Evolutionary conservation across 768 basidiomycete genomes (phyloP).

Genomic region (Hypholoma fasciculare): DNA sequence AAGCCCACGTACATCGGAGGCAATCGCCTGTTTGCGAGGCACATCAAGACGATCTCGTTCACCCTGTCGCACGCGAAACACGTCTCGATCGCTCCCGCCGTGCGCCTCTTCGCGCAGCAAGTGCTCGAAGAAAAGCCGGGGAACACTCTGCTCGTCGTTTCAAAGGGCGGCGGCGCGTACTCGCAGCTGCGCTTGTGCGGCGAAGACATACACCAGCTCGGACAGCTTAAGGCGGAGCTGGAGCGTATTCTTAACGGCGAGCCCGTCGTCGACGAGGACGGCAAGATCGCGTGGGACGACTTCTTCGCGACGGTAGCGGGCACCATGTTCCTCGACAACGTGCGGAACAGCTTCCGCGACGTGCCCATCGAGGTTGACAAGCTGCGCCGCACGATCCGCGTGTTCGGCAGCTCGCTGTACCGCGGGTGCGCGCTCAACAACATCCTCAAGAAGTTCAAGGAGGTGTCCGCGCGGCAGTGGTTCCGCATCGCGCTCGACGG

Average conservation of each 20-base stretch:
- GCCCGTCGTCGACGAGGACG: slow-evolving; percentile 43
- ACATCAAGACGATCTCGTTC: slow-evolving; percentile 54
- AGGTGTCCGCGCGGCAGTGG: slow-evolving; percentile 41
- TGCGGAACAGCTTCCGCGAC: slow-evolving; percentile 38
- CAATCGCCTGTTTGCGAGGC: slow-evolving; percentile 48
- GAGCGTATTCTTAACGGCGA: slow-evolving; percentile 68
- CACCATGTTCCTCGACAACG: slow-evolving; percentile 37
- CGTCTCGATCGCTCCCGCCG: slow-evolving; percentile 40
- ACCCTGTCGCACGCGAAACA: slow-evolving; percentile 38
- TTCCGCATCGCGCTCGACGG: slow-evolving; percentile 49
- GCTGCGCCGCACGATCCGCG: slow-evolving; percentile 42
- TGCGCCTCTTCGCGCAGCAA: slow-evolving; percentile 41
- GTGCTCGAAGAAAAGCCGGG: slow-evolving; percentile 27
- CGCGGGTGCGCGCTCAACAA: slow-evolving; percentile 41
- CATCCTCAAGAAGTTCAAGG: slow-evolving; percentile 47
- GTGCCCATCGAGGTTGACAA: slow-evolving; percentile 45
- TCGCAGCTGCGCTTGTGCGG: slow-evolving; percentile 50
- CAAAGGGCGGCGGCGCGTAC: slow-evolving; percentile 11
- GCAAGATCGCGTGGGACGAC: slow-evolving; percentile 61
- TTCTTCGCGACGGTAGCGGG: slow-evolving; percentile 54
- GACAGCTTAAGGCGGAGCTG: slow-evolving; percentile 56
- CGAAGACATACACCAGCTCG: slow-evolving; percentile 48
- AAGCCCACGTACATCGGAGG: slow-evolving; percentile 45
- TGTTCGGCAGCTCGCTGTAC: slow-evolving; percentile 50
- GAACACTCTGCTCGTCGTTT: slow-evolving; percentile 23